phyloP scores from a whole-genome alignment of 352 stramenopile species.

The Phytophthora tubulina region DNA sequence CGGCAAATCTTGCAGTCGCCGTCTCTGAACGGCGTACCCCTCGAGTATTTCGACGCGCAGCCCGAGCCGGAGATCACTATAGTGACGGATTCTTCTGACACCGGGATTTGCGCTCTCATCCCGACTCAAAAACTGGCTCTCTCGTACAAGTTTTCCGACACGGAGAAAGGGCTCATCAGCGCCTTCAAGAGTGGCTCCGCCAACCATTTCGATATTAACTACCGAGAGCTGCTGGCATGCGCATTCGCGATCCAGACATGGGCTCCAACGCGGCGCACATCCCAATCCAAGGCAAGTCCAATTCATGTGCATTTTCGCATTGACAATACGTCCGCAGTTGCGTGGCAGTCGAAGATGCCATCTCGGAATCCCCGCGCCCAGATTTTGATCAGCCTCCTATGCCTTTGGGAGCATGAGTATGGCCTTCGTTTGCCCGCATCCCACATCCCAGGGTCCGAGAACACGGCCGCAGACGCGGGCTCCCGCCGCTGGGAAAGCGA shows the following conservation, averaged over 20 bases:
- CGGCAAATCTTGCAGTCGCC: conserved; percentile 1
- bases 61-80: not conserved
- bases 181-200: not conserved
- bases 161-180: not conserved
- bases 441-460: not conserved
- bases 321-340: not conserved
- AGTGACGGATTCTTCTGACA: not conserved
- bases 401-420: conserved; percentile 1
- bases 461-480: no score
- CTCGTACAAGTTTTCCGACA: not conserved
- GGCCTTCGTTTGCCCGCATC: not conserved
- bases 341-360: not conserved
- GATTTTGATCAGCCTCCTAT: not conserved
- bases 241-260: not conserved
- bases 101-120: conserved; percentile 1
- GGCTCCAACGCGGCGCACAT: not conserved
- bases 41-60: not conserved
- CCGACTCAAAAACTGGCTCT: not conserved
- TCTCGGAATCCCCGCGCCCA: not conserved
- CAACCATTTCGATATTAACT: conserved; percentile 5
- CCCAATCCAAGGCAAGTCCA: not conserved
- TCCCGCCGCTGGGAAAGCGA: not conserved
- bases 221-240: not conserved
- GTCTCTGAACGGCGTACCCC: not conserved
- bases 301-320: not conserved